Percentiles rank a stretch among this genome's conserved stretches.
These are phyloP conservation scores for Fusarium sp. DNA, from an alignment of 2,329 filamentous ascomycete species.

Conservation along the genomic window DNA sequence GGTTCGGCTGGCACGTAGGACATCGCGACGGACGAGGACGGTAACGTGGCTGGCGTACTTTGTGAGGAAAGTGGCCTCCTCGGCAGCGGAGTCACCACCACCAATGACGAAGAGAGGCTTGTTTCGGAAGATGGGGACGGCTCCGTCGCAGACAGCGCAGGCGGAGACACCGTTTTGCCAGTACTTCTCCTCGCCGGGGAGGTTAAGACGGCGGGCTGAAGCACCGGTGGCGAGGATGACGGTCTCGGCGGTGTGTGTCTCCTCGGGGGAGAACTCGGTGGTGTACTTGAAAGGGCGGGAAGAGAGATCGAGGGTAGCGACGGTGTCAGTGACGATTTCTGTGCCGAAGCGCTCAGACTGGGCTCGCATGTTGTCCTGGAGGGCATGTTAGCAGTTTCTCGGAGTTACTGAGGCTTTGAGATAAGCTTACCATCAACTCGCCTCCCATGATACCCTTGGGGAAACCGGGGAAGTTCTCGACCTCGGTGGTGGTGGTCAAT, in stretches of 20 bases:
- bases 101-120: conserved; percentile 96
- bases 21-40: conserved; percentile 89
- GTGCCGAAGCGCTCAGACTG: conserved; percentile 95
- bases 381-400: conserved; percentile 19
- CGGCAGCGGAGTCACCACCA: conserved; percentile 94
- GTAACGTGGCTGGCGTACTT: conserved; percentile 98
- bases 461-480: conserved; percentile 99
- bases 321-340: conserved; percentile 91
- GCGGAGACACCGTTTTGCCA: conserved; percentile 98
- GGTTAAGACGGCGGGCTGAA: conserved; percentile 84
- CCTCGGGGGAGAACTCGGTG: conserved; percentile 87
- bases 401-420: background rate
- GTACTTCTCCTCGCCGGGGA: conserved; percentile 92
- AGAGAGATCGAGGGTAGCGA: conserved; percentile 87
- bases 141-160: conserved; percentile 97
- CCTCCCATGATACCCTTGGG: conserved; percentile 87
- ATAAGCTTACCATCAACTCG: conserved; percentile 79
- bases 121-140: conserved; percentile 96
- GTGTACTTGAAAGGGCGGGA: conserved; percentile 90
- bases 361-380: conserved; percentile 84
- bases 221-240: conserved; percentile 96
- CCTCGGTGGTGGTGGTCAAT: conserved; percentile 96
- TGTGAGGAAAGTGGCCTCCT: conserved; percentile 96
- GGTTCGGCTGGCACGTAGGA: conserved; percentile 87
- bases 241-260: conserved; percentile 88